A percentile compares a stretch with the other conserved stretches of the same genome.
These are phyloP conservation scores for Liriodendron chinense DNA, from an alignment of 164 flowering plant genomes.

Conservation along the genomic window DNA sequence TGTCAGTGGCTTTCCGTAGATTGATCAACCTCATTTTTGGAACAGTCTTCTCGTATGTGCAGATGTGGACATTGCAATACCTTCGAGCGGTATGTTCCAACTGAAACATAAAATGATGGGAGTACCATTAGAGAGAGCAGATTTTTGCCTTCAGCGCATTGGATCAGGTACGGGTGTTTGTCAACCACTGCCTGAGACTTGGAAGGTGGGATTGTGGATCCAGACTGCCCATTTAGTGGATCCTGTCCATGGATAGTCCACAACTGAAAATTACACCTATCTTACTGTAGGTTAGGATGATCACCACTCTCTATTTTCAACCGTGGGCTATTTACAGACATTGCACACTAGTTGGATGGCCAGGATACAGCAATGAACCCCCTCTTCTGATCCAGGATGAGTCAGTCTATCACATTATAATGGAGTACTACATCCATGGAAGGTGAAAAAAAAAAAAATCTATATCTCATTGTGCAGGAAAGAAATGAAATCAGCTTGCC, in stretches of 20 bases:
- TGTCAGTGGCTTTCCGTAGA: slow-evolving; percentile 24
- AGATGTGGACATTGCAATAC: slow-evolving; percentile 44
- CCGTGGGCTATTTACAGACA: neutral
- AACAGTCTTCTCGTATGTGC: slow-evolving; percentile 17
- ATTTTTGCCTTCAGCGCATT: neutral
- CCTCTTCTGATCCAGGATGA: neutral
- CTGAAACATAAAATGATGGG: neutral
- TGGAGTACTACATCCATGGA: neutral
- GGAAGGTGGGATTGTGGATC: slow-evolving; percentile 41
- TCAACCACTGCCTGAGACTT: slow-evolving; percentile 31
- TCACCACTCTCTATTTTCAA: neutral
- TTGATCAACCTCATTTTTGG: slow-evolving; percentile 20
- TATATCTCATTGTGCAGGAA: neutral
- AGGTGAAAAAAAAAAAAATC: neutral
- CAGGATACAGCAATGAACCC: too few species aligned
- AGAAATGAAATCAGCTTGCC: slow-evolving; percentile 28
- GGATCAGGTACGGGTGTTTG: neutral
- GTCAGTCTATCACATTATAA: too few species aligned
- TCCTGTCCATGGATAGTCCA: too few species aligned
- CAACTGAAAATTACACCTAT: too few species aligned
- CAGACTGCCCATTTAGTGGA: slow-evolving; percentile 53
- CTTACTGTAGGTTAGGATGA: slow-evolving; percentile 6
- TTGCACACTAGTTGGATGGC: neutral
- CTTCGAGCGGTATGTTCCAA: neutral
- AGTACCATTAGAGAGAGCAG: neutral